Evolutionary conservation across 495 filamentous ascomycete genomes (phyloP).

Genomic region (Talaromyces thailandensis): DNA sequence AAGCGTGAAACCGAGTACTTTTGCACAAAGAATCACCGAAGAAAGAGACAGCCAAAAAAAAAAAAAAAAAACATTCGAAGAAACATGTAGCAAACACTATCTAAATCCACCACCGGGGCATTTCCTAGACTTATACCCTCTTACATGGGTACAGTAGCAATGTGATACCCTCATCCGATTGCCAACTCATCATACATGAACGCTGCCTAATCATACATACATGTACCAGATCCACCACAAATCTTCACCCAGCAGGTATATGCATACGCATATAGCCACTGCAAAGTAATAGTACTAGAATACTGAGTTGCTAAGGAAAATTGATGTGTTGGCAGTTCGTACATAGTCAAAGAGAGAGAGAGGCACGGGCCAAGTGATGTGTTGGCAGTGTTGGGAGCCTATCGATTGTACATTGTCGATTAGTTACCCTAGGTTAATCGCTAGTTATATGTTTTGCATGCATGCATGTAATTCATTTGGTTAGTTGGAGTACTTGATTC

Average conservation of each 20-base stretch:
- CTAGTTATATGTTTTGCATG: background rate
- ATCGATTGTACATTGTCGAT: background rate
- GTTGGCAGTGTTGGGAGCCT: slow-evolving; percentile 26
- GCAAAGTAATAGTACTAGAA: background rate
- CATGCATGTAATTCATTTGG: background rate
- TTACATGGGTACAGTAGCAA: background rate
- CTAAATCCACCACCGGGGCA: background rate
- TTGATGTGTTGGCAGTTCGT: background rate
- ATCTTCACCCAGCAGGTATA: background rate
- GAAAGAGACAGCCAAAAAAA: background rate
- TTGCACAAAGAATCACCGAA: too few species aligned
- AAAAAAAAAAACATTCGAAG: background rate
- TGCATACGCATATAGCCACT: background rate
- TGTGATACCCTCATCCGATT: background rate
- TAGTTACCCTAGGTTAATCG: background rate
- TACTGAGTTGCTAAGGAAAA: background rate
- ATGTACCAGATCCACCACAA: background rate
- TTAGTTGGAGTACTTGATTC: too few species aligned
- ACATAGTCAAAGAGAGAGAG: background rate
- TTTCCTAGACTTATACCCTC: background rate
- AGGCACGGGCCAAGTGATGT: slow-evolving; percentile 31
- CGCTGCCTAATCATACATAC: background rate
- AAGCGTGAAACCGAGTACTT: too few species aligned
- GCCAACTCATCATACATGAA: slow-evolving; percentile 1
- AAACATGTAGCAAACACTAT: too few species aligned